Evolutionary conservation across 108 stramenopile genomes (phyloP), one percentile per base, ranked within the genome.

Genomic region (Thalassiosira profunda): DNA sequence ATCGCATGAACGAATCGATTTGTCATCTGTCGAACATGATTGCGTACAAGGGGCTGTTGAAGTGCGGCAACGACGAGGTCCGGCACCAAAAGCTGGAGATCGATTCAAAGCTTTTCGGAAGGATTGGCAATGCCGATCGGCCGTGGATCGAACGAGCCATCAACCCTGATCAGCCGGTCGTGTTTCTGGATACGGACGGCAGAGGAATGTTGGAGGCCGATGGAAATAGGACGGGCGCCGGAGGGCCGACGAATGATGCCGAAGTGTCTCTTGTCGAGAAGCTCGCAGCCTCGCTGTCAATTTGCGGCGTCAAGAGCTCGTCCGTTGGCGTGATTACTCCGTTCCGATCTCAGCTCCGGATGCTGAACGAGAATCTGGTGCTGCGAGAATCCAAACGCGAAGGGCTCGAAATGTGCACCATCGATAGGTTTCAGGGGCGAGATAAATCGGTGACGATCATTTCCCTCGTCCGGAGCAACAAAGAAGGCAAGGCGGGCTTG

Each of bases 1-100:
- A 98, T 72, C 91, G 99, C 28, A 99, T 98, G 98, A 82, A 95
- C 72, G 84, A 69, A 30, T 85, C 88, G 29, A 97, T 99, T 43
- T 98, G 96, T 64, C 68, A 74, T 36, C 67, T 99, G 7, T 93
- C 90, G 54, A 99, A 97, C 71, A 79, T 81, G 14, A 58, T 94
- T 42, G 85, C 92, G 3, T 98, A 98, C 72, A 79, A 79, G 24
- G 95, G 94, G 17, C 53, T 65, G 12, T 75, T 98, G 58, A 87
- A 92, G 74, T 97, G 96, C 57, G 98, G 81, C 15, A 94, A 84
- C 59, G 89, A 96, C 10, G 40, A 35, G 24, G 92, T 98, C 6
- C 63, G 60, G 43, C 41, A 48, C 20, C 76, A 69, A 36, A 69
- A 46, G 14, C n/a, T n/a, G n/a, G 10, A 31, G 18, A 69, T 70